Percentiles rank a stretch among this genome's conserved stretches.
Conservation (phyloP, 2,329 filamentous ascomycete genomes). For the Thielaviopsis euricoi region DNA sequence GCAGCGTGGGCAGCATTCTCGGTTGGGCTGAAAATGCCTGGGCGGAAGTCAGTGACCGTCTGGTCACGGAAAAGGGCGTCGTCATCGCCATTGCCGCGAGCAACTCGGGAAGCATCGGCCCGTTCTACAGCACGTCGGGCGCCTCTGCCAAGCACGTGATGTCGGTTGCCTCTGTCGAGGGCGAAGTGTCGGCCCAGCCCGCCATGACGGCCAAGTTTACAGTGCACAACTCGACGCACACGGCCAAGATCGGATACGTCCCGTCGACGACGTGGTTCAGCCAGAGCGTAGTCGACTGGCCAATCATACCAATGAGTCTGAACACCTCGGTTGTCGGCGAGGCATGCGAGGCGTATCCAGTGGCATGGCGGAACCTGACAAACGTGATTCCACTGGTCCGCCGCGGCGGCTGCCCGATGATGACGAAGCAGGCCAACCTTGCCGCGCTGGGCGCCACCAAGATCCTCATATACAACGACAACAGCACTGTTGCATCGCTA, state of each 20-base stretch:
- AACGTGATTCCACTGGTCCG: conserved; percentile 17
- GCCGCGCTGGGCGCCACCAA: conserved; percentile 16
- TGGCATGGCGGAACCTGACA: conserved; percentile 14
- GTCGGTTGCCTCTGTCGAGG: conserved; percentile 25
- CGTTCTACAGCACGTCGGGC: conserved; percentile 28
- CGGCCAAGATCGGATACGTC: conserved; percentile 5
- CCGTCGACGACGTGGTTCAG: conserved; percentile 4
- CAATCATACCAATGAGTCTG: conserved; percentile 26
- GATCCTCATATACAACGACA: conserved; percentile 24
- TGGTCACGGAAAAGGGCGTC: conserved; percentile 28
- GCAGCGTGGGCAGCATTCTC: conserved; percentile 22
- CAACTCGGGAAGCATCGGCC: conserved; percentile 31
- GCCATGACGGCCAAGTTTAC: conserved; percentile 2
- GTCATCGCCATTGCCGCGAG: conserved; percentile 34
- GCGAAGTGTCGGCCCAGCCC: conserved; percentile 7
- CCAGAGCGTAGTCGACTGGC: conserved; percentile 12
- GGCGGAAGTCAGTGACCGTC: conserved; percentile 24
- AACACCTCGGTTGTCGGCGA: conserved; percentile 16
- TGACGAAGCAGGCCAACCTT: conserved; percentile 17
- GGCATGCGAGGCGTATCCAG: conserved; percentile 17
- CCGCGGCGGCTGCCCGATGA: conserved; percentile 20
- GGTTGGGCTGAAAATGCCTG: conserved; percentile 27
- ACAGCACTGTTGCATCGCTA: background rate
- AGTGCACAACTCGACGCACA: background rate
- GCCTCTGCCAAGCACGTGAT: conserved; percentile 26